Evolutionary conservation across 345 rosid species (phyloP).

Genomic region (Sonneratia alba): DNA sequence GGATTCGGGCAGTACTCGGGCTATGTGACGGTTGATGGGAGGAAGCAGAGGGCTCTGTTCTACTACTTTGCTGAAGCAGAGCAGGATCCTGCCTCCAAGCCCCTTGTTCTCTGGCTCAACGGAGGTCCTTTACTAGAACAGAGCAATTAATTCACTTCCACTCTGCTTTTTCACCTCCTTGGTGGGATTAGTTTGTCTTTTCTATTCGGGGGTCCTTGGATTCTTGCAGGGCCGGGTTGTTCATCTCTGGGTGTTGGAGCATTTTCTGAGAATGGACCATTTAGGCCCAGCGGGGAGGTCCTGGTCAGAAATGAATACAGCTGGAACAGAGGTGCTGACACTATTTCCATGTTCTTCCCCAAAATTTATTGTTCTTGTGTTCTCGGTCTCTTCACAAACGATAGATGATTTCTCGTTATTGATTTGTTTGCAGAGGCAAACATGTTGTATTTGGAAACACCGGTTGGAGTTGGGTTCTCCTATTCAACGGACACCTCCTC

Average conservation of each 20-base stretch:
- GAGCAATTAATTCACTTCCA: neutral
- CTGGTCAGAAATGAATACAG: slow-evolving; percentile 72
- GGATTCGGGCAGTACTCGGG: slow-evolving; percentile 76
- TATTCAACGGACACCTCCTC: slow-evolving; percentile 56
- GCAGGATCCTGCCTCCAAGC: slow-evolving; percentile 59
- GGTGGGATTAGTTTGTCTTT: neutral
- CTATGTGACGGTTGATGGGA: slow-evolving; percentile 67
- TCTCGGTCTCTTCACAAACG: neutral
- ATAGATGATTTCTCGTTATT: neutral
- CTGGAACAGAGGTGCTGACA: slow-evolving; percentile 71
- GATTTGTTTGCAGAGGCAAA: slow-evolving; percentile 60
- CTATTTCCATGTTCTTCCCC: neutral
- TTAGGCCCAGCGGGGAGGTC: slow-evolving; percentile 73
- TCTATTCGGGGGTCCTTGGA: neutral
- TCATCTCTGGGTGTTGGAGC: slow-evolving; percentile 98
- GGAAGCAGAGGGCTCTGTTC: slow-evolving; percentile 68
- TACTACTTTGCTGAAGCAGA: slow-evolving; percentile 96
- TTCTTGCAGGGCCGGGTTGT: slow-evolving; percentile 75
- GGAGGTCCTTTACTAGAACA: slow-evolving; percentile 50
- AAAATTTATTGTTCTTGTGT: neutral
- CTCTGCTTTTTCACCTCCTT: neutral
- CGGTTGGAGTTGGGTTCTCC: slow-evolving; percentile 97
- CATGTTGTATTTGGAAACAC: slow-evolving; percentile 86
- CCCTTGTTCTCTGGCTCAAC: slow-evolving; percentile 95
- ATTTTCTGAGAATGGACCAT: slow-evolving; percentile 93